phyloP scores from a whole-genome alignment of 306 rosid species.

The Styphnolobium japonicum region DNA sequence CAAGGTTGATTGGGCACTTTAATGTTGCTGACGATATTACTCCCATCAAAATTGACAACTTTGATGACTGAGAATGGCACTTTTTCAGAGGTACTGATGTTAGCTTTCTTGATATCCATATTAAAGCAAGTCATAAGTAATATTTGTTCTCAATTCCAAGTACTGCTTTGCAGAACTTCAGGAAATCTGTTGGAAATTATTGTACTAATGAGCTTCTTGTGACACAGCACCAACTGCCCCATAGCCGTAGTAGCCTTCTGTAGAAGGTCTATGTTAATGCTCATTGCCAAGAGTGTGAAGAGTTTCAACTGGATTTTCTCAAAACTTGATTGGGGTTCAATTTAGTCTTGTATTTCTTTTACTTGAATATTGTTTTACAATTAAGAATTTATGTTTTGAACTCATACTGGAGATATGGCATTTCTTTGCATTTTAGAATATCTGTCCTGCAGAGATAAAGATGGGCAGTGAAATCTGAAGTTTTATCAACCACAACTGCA shows the following conservation, averaged over 20 bases:
- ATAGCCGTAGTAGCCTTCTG: not conserved
- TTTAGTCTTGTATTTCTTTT: not conserved
- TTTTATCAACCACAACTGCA: no score
- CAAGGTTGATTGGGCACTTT: constrained; percentile 75
- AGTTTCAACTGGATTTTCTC: not conserved
- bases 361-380: not conserved
- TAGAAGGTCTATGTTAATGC: not conserved
- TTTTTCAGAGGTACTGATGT: constrained; percentile 16
- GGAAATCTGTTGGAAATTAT: not conserved
- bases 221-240: not conserved
- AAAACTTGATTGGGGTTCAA: not conserved
- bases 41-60: constrained; percentile 82
- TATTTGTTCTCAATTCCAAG: not conserved
- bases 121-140: not conserved
- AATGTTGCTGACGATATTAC: constrained; percentile 75
- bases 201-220: constrained; percentile 1
- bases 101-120: constrained; percentile 3
- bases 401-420: not conserved
- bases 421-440: not conserved
- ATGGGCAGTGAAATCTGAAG: not conserved
- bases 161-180: not conserved
- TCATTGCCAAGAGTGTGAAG: not conserved
- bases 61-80: constrained; percentile 43
- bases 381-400: not conserved
- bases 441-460: not conserved